Percentiles rank a stretch among this genome's conserved stretches.
Evolutionary conservation across 1,284 basidiomycete genomes (phyloP).

Genomic region (Cutaneotrichosporon sp.): DNA sequence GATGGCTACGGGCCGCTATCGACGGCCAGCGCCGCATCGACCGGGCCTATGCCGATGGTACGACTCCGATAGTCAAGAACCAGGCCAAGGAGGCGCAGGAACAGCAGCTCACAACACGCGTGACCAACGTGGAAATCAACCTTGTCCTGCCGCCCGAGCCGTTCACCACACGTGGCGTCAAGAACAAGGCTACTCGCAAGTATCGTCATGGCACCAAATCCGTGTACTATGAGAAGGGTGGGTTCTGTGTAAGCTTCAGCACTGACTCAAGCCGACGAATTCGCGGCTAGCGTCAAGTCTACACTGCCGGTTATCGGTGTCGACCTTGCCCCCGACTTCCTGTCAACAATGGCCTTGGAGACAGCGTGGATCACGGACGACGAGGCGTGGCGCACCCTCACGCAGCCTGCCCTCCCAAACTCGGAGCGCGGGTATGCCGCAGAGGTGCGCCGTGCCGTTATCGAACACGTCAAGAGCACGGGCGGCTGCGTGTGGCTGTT

Average conservation of each 20-base stretch:
- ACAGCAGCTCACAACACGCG: slow-evolving; percentile 8
- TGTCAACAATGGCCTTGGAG: slow-evolving; percentile 43
- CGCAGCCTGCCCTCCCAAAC: slow-evolving; percentile 25
- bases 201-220: slow-evolving; percentile 49
- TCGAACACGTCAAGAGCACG: slow-evolving; percentile 12
- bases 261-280: slow-evolving; percentile 37
- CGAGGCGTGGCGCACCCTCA: slow-evolving; percentile 40
- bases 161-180: slow-evolving; percentile 32
- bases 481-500: slow-evolving; percentile 60
- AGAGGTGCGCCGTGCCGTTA: slow-evolving; percentile 35
- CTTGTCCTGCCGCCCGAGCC: slow-evolving; percentile 51
- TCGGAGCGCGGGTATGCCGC: slow-evolving; percentile 41
- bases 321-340: slow-evolving; percentile 38
- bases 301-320: slow-evolving; percentile 46
- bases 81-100: slow-evolving; percentile 12
- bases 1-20: slow-evolving; percentile 43
- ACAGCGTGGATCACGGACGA: slow-evolving; percentile 47
- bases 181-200: slow-evolving; percentile 41
- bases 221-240: slow-evolving; percentile 49
- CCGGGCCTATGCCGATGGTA: slow-evolving; percentile 42
- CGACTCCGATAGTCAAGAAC: slow-evolving; percentile 27
- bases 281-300: slow-evolving; percentile 38
- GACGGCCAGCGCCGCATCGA: slow-evolving; percentile 52
- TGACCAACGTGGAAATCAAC: slow-evolving; percentile 42
- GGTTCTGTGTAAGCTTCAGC: background rate